phyloP scores from a whole-genome alignment of 2,329 filamentous ascomycete species.

The Magnaporthiopsis rhizophila region DNA sequence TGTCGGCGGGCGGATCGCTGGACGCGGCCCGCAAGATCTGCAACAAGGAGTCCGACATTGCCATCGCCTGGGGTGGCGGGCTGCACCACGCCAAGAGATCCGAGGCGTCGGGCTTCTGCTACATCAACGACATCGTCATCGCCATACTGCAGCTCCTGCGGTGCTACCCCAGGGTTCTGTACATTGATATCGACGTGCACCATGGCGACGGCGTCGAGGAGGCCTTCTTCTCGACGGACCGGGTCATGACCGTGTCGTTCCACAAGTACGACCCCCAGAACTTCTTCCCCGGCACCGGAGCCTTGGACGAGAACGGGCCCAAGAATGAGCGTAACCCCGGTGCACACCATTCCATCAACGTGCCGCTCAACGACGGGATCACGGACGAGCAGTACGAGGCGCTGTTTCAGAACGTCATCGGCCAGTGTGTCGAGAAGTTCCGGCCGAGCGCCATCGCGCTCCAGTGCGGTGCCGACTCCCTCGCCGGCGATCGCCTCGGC shows the following conservation, averaged over 20 bases:
- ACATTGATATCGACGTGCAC: slow-evolving; percentile 87
- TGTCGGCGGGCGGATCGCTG: slow-evolving; percentile 84
- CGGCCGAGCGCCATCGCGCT: slow-evolving; percentile 86
- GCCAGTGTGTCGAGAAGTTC: slow-evolving; percentile 71
- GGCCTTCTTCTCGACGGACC: slow-evolving; percentile 75
- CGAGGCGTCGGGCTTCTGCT: slow-evolving; percentile 94
- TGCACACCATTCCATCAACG: slow-evolving; percentile 83
- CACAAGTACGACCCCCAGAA: slow-evolving; percentile 83
- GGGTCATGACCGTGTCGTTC: slow-evolving; percentile 85
- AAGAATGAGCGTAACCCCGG: slow-evolving; percentile 77
- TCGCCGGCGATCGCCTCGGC: slow-evolving; percentile 87
- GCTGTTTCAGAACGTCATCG: slow-evolving; percentile 77
- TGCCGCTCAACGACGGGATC: slow-evolving; percentile 84
- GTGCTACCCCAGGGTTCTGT: slow-evolving; percentile 75
- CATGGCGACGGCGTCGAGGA: slow-evolving; percentile 82
- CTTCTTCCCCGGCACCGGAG: slow-evolving; percentile 91
- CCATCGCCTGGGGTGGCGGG: slow-evolving; percentile 95
- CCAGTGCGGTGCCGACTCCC: slow-evolving; percentile 90
- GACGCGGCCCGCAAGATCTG: slow-evolving; percentile 87
- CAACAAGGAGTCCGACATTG: slow-evolving; percentile 83
- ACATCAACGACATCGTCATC: slow-evolving; percentile 97
- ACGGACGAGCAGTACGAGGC: slow-evolving; percentile 81
- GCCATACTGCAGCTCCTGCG: slow-evolving; percentile 83
- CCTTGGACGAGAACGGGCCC: slow-evolving; percentile 76
- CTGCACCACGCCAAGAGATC: slow-evolving; percentile 93